phyloP scores from a whole-genome alignment of 805 yeast species.

The Myxozyma geophila region DNA sequence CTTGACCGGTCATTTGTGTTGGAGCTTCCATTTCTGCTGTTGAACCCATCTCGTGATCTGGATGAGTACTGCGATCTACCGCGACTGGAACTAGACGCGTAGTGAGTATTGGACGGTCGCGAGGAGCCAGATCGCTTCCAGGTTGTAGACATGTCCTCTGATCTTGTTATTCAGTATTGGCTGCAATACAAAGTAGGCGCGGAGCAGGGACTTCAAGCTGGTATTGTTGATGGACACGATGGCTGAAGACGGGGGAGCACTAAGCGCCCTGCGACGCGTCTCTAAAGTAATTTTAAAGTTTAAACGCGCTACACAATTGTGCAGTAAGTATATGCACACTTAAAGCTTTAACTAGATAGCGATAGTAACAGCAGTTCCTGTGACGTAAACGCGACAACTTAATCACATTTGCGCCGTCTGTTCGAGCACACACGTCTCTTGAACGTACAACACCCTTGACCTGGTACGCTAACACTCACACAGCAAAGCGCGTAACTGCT shows the following conservation, averaged over 20 bases:
- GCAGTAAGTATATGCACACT: neutral
- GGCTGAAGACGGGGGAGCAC: neutral
- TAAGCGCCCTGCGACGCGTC: slow-evolving; percentile 5
- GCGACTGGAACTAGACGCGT: slow-evolving; percentile 7
- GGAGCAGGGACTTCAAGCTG: neutral
- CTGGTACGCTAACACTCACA: neutral
- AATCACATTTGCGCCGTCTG: neutral
- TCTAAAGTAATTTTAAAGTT: neutral
- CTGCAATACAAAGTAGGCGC: neutral
- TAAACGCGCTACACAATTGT: neutral
- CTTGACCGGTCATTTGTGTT: slow-evolving; percentile 1
- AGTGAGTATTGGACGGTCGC: slow-evolving; percentile 23
- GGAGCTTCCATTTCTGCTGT: neutral
- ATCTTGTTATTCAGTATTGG: neutral
- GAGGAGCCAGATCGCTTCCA: slow-evolving; percentile 1
- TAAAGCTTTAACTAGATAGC: neutral
- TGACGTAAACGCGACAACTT: slow-evolving; percentile 19
- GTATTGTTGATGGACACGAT: neutral
- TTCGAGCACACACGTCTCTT: too few relatives aligned
- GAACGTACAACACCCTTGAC: neutral
- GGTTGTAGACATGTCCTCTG: neutral
- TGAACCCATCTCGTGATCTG: neutral
- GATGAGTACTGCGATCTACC: slow-evolving; percentile 13
- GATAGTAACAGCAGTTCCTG: too few relatives aligned
- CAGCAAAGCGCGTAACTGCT: slow-evolving; percentile 3